These are phyloP conservation scores for Grosmannia penicillata DNA, from an alignment of 2,329 filamentous ascomycete genomes.

Conservation along the genomic window DNA sequence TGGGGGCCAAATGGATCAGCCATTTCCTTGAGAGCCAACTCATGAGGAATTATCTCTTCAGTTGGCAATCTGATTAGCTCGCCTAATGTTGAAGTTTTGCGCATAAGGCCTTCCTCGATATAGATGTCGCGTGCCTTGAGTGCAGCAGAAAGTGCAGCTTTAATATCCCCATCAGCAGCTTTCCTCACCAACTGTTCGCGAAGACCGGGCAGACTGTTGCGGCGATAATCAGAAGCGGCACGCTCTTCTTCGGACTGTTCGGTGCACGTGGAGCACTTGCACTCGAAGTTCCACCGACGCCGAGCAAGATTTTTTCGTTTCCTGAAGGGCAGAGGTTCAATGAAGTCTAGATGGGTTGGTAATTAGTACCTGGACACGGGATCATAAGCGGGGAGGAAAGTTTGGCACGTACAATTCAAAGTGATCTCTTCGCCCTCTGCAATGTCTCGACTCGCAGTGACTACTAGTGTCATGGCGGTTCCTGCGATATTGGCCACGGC, in stretches of 20 bases:
- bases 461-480: constrained; percentile 11
- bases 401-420: constrained; percentile 14
- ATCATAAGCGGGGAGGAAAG: no score
- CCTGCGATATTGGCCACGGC: constrained; percentile 12
- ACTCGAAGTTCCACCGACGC: constrained; percentile 15
- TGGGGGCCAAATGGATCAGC: constrained; percentile 7
- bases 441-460: constrained; percentile 14
- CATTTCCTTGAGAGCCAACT: background rate
- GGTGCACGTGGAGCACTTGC: constrained; percentile 15
- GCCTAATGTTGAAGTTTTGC: background rate
- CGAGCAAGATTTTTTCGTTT: constrained; percentile 10
- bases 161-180: background rate
- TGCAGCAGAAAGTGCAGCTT: constrained; percentile 12
- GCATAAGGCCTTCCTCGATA: constrained; percentile 1
- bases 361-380: background rate
- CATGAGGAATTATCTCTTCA: background rate
- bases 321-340: constrained; percentile 9
- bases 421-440: constrained; percentile 16
- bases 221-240: constrained; percentile 13
- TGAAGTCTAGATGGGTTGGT: constrained; percentile 6
- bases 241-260: background rate
- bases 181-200: background rate
- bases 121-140: background rate
- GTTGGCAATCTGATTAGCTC: background rate
- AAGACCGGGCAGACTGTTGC: constrained; percentile 1